Evolutionary conservation across 306 rosid genomes (phyloP).

Genomic region (Prunus fruticosa): DNA sequence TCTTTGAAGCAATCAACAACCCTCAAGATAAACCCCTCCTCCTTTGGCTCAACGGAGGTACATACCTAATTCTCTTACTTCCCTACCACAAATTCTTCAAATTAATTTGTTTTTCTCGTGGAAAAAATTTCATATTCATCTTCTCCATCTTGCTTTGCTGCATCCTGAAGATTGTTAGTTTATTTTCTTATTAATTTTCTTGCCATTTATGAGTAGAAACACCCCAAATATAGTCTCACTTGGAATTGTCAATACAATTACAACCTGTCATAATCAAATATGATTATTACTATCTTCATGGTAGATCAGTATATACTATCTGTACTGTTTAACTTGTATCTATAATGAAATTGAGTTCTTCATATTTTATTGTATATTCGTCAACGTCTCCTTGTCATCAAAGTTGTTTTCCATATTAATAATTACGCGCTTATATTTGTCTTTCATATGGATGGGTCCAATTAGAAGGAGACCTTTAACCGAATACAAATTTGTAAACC

Average conservation of each 20-base stretch:
- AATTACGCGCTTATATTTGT: background rate
- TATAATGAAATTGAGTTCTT: background rate
- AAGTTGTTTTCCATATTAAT: background rate
- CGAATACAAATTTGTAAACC: background rate
- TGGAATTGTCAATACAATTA: background rate
- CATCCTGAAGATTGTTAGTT: background rate
- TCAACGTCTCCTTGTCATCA: background rate
- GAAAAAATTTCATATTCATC: background rate
- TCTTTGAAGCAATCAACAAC: slow-evolving; percentile 47
- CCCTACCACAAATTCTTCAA: background rate
- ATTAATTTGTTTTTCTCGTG: background rate
- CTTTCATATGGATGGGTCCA: background rate
- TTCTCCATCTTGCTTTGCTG: background rate
- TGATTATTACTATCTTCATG: background rate
- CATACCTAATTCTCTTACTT: background rate
- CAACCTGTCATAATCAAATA: slow-evolving; percentile 2
- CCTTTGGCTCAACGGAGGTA: slow-evolving; percentile 95
- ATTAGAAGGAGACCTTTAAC: background rate
- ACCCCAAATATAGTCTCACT: background rate
- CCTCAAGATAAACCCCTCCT: slow-evolving; percentile 58
- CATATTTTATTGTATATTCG: background rate
- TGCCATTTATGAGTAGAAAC: background rate
- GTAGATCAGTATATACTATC: too few species aligned
- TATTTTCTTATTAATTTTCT: background rate
- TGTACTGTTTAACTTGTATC: too few species aligned